Evolutionary conservation across 2,329 filamentous ascomycete species (phyloP).

Genomic region (Piedraia hortae): DNA sequence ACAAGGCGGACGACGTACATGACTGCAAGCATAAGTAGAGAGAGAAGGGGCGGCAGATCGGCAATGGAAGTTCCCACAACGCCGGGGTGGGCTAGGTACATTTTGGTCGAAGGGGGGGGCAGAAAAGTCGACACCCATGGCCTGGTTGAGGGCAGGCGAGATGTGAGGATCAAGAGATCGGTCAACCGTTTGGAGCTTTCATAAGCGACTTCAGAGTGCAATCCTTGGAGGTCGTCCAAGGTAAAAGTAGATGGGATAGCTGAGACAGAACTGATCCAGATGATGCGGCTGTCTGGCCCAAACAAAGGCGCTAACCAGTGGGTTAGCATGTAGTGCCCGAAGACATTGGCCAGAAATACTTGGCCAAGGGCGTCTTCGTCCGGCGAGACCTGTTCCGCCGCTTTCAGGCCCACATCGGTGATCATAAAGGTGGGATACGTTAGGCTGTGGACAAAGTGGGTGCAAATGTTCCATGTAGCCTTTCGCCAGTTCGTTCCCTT

Average conservation of each 20-base stretch:
- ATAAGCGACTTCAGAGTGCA: constrained; percentile 38
- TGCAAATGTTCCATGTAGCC: constrained; percentile 29
- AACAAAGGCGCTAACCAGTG: constrained; percentile 59
- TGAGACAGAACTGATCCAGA: constrained; percentile 75
- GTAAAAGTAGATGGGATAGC: constrained; percentile 30
- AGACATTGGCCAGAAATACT: constrained; percentile 76
- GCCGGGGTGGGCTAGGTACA: constrained; percentile 67
- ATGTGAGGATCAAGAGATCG: constrained; percentile 54
- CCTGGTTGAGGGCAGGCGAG: constrained; percentile 33
- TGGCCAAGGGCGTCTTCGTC: constrained; percentile 39
- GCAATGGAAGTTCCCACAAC: constrained; percentile 63
- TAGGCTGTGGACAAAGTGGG: constrained; percentile 35
- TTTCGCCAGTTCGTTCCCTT: constrained; percentile 41
- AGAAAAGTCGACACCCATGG: constrained; percentile 32
- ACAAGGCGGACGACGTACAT: constrained; percentile 48
- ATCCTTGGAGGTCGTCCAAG: constrained; percentile 47
- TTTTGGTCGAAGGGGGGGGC: constrained; percentile 15
- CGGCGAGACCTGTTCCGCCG: background rate
- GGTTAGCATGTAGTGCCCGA: constrained; percentile 76
- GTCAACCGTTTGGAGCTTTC: constrained; percentile 71
- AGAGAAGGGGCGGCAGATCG: constrained; percentile 40
- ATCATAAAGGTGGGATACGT: constrained; percentile 62
- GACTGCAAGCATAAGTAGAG: constrained; percentile 36
- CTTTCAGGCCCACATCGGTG: constrained; percentile 23
- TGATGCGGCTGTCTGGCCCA: constrained; percentile 29